These are phyloP conservation scores for Mycena floridula DNA, from an alignment of 768 basidiomycete species.

Conservation along the genomic window DNA sequence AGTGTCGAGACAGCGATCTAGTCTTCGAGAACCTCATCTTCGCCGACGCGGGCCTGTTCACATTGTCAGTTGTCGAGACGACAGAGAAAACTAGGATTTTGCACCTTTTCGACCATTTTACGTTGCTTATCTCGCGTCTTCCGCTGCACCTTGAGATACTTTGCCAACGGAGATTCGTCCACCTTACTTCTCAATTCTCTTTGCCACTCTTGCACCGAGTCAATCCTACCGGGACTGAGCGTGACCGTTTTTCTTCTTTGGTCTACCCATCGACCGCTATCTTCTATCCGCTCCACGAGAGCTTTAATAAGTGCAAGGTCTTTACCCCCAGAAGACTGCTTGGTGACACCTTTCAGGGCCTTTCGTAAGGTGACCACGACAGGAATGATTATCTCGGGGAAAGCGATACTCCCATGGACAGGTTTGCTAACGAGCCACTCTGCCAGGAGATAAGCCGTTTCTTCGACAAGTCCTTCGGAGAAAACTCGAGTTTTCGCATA, in stretches of 20 bases:
- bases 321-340: slow-evolving; percentile 38
- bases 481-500: slow-evolving; percentile 88
- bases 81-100: too few relatives aligned
- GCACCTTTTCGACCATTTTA: slow-evolving; percentile 66
- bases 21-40: slow-evolving; percentile 63
- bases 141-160: slow-evolving; percentile 73
- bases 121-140: slow-evolving; percentile 75
- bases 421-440: slow-evolving; percentile 72
- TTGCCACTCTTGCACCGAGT: slow-evolving; percentile 74
- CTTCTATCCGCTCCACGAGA: slow-evolving; percentile 83
- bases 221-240: slow-evolving; percentile 70
- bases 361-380: slow-evolving; percentile 67
- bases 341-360: slow-evolving; percentile 57
- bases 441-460: slow-evolving; percentile 68
- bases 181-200: slow-evolving; percentile 45
- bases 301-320: slow-evolving; percentile 62
- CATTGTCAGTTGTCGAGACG: slow-evolving; percentile 15
- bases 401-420: slow-evolving; percentile 83
- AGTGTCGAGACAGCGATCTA: neutral
- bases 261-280: slow-evolving; percentile 76
- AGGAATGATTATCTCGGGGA: slow-evolving; percentile 89
- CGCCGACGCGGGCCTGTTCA: slow-evolving; percentile 60
- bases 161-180: slow-evolving; percentile 72
- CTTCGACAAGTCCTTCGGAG: slow-evolving; percentile 77
- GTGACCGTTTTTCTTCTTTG: slow-evolving; percentile 58